Conservation (phyloP, 352 stramenopile species). For the Pythium pectinolyticum region DNA sequence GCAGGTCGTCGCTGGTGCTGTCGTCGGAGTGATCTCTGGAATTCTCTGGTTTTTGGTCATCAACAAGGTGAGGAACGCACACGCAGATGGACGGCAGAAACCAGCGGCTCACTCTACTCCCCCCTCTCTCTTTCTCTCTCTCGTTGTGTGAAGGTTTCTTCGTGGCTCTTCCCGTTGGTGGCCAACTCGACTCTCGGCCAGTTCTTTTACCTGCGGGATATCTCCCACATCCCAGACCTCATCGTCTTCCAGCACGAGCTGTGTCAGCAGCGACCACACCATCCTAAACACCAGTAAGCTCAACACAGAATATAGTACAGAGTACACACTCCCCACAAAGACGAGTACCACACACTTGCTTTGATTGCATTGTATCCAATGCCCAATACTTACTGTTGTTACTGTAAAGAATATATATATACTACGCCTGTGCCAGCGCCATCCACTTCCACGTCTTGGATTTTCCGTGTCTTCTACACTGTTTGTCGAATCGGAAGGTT, state of each 20-base stretch:
- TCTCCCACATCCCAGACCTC: constrained; percentile 73
- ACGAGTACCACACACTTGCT: no score
- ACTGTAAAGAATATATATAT: constrained; percentile 8
- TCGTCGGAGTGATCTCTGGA: constrained; percentile 46
- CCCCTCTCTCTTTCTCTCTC: not conserved
- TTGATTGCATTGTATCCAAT: not conserved
- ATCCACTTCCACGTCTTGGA: not conserved
- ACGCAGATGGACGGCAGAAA: not conserved
- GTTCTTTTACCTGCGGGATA: constrained; percentile 70
- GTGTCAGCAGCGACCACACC: constrained; percentile 26
- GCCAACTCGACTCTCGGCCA: constrained; percentile 46
- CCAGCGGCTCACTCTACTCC: not conserved
- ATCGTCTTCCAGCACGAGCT: constrained; percentile 77
- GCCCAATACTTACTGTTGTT: not conserved
- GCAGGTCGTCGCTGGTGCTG: constrained; percentile 62
- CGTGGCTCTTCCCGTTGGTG: constrained; percentile 61
- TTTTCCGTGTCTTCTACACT: constrained; percentile 11
- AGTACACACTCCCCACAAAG: not conserved
- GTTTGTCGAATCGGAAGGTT: constrained; percentile 11
- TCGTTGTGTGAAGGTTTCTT: constrained; percentile 36
- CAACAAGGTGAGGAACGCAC: constrained; percentile 19
- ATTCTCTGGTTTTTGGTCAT: constrained; percentile 56
- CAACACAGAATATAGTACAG: not conserved
- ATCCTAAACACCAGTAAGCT: constrained; percentile 16
- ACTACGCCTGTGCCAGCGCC: no score